These are phyloP conservation scores for Pholiota conissans DNA, from an alignment of 768 basidiomycete species.

Conservation along the genomic window DNA sequence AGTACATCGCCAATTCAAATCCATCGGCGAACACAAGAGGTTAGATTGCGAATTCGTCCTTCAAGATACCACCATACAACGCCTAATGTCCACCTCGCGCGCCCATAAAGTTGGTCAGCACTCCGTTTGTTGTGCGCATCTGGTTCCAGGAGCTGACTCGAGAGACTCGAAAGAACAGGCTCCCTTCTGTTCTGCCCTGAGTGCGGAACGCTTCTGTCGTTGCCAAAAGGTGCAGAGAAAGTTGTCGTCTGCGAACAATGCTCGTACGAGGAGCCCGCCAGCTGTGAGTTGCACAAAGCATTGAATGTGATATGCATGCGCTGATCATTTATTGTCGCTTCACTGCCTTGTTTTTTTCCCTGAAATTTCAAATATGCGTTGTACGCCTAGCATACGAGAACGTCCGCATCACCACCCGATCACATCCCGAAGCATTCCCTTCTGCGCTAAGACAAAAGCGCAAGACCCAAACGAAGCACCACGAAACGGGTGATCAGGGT, in stretches of 20 bases:
- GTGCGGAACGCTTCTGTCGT: conserved; percentile 86
- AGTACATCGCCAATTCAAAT: neutral
- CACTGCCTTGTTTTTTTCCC: neutral
- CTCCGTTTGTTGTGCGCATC: neutral
- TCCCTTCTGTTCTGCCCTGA: conserved; percentile 93
- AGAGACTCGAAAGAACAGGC: conserved; percentile 43
- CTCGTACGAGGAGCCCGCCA: conserved; percentile 80
- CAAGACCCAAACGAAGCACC: conserved; percentile 84
- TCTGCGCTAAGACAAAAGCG: conserved; percentile 83
- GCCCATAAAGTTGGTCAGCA: conserved; percentile 41
- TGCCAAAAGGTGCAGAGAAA: conserved; percentile 74
- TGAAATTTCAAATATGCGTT: neutral
- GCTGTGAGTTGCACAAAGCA: conserved; percentile 57
- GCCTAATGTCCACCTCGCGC: conserved; percentile 7
- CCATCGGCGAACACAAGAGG: neutral
- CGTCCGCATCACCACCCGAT: conserved; percentile 84
- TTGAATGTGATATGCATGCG: neutral
- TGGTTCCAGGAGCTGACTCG: neutral
- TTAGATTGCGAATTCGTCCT: neutral
- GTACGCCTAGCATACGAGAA: conserved; percentile 97
- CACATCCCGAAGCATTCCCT: conserved; percentile 94
- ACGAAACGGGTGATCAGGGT: conserved; percentile 69
- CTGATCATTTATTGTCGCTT: neutral
- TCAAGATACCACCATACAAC: neutral
- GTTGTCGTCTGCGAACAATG: conserved; percentile 90